Evolutionary conservation across 176 grass and related monocot species (phyloP), one percentile per base, ranked within the genome.

Genomic region (sorghum (Sorghum bicolor)): DNA sequence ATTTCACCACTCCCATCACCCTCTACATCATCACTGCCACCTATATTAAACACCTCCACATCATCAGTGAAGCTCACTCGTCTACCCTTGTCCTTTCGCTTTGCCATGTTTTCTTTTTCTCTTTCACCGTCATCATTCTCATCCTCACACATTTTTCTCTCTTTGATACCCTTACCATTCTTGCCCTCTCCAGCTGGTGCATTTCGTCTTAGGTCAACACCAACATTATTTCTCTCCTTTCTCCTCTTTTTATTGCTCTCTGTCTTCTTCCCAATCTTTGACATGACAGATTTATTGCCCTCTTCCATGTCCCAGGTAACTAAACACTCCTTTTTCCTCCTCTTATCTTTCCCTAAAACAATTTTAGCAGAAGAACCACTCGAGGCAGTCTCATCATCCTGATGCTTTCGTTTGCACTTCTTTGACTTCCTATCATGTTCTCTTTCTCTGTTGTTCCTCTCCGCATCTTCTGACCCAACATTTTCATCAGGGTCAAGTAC

Each of bases 11-110:
- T 37, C 43, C 48, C 78, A 47, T 62, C 76, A 38, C 14, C 30
- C 4, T 58, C 9, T 75, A 33, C 62, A 61, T 75, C 44, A 33
- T 70, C 72, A 58, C 15, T 71, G 60, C 64, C 75, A 38, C 28
- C 40, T 30, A 58, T 37, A 78, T 78, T 79, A 68, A 94, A 94
- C 24, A 94, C 81, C 66, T 94, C 80, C 29, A 81, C 77, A 38
- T 79, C n/a, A 89, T 84, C 90, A 16, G 86, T 79, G 86, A 90
- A 97, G 16, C 90, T 92, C 76, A 97, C 92, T 65, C 24, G 89
- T 44, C 60, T 88, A 63, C 82, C 40, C 58, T 82, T 89, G 33
- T 72, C 60, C 39, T 88, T 93, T 71, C 25, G 33, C 62, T 5
- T 30, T 61, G 22, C 16, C 63, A 33, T 43, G 80, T 79, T 90